Evolutionary conservation across 2,329 filamentous ascomycete genomes (phyloP).

Genomic region (Coniella lustricola): DNA sequence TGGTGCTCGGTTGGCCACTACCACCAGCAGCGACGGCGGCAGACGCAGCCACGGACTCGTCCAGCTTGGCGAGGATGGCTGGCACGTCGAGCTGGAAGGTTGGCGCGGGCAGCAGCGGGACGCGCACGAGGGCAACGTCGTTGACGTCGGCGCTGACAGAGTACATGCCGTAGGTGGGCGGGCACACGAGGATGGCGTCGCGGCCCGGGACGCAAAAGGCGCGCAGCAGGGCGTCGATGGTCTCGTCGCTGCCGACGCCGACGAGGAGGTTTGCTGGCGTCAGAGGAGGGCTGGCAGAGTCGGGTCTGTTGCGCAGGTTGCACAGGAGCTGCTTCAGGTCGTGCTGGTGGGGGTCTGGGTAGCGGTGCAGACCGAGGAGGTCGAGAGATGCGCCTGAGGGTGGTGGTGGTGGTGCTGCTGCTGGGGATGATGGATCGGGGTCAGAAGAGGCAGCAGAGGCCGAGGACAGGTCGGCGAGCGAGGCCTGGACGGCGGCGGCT

Average conservation of each 20-base stretch:
- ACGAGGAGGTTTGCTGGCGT: conserved; percentile 83
- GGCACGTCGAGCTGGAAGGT: conserved; percentile 67
- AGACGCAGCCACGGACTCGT: conserved; percentile 21
- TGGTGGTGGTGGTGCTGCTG: conserved; percentile 81
- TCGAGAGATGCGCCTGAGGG: conserved; percentile 52
- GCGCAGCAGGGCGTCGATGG: conserved; percentile 86
- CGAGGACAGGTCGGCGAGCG: conserved; percentile 18
- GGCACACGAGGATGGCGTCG: conserved; percentile 90
- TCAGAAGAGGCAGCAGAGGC: conserved; percentile 62
- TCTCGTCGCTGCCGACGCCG: conserved; percentile 93
- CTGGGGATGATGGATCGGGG: conserved; percentile 91
- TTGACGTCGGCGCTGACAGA: conserved; percentile 89
- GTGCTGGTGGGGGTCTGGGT: conserved; percentile 91
- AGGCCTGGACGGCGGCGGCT: conserved; percentile 30
- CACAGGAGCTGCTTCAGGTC: conserved; percentile 83
- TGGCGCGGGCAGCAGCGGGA: conserved; percentile 70
- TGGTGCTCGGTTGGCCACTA: too few relatives aligned
- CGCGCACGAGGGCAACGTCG: conserved; percentile 76
- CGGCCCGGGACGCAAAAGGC: conserved; percentile 84
- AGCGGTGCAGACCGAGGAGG: conserved; percentile 79
- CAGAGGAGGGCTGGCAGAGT: conserved; percentile 67
- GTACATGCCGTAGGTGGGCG: conserved; percentile 99
- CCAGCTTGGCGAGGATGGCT: conserved; percentile 60
- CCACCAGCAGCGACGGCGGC: conserved; percentile 28
- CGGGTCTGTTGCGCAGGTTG: conserved; percentile 76